phyloP scores from a whole-genome alignment of 495 filamentous ascomycete genomes.

The Letharia columbiana region DNA sequence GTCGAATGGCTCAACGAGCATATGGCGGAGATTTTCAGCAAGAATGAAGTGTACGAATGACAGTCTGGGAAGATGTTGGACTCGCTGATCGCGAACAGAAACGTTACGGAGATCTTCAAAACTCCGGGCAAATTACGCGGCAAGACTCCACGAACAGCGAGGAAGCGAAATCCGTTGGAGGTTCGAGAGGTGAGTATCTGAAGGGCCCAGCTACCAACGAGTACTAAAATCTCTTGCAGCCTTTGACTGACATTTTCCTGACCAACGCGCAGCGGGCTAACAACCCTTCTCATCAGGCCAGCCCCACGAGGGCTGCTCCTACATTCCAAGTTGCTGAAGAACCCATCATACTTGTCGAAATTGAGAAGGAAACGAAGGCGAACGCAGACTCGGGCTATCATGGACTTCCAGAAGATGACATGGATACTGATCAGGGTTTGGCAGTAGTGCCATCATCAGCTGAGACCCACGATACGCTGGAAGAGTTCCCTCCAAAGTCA shows the following conservation, averaged over 20 bases:
- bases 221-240: constrained; percentile 42
- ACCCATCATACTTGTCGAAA: neutral
- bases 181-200: constrained; percentile 53
- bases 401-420: constrained; percentile 56
- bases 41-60: constrained; percentile 50
- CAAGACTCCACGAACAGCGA: constrained; percentile 78
- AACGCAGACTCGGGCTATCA: constrained; percentile 74
- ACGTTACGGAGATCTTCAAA: constrained; percentile 88
- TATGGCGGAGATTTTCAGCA: constrained; percentile 87
- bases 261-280: constrained; percentile 32
- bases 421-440: constrained; percentile 32
- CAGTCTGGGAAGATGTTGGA: neutral
- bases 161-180: constrained; percentile 59
- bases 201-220: neutral
- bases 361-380: constrained; percentile 29
- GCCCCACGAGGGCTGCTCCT: constrained; percentile 24
- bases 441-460: constrained; percentile 23
- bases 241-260: constrained; percentile 75
- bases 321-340: constrained; percentile 29
- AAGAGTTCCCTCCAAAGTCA: constrained; percentile 4
- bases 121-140: constrained; percentile 90
- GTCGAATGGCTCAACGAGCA: constrained; percentile 95
- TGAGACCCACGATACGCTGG: constrained; percentile 31
- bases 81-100: constrained; percentile 26
- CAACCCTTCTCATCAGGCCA: constrained; percentile 24